phyloP scores from a whole-genome alignment of 345 rosid species.

The Corymbia maculata region DNA sequence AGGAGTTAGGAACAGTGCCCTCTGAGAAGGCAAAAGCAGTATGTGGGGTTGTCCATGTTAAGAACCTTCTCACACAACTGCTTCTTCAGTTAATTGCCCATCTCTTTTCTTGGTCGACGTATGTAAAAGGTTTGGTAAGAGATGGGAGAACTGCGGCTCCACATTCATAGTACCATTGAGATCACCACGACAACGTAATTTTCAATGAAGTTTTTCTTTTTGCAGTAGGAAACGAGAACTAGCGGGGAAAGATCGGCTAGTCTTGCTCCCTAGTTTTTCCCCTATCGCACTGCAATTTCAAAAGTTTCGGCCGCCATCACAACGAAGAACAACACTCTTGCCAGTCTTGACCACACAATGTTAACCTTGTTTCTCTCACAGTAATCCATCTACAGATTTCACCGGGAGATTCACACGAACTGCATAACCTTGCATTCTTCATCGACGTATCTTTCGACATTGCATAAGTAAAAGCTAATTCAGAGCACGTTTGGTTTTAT shows the following conservation, averaged over 20 bases:
- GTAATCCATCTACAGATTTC: not conserved
- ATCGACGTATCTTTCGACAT: not conserved
- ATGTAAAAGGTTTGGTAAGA: not conserved
- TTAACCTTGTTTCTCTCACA: not conserved
- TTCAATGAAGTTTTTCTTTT: not conserved
- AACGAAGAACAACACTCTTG: not conserved
- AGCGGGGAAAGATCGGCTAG: not conserved
- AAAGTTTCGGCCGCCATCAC: not conserved
- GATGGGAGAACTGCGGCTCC: not conserved
- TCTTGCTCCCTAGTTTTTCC: not conserved
- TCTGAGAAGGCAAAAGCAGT: not conserved
- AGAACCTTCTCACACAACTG: not conserved
- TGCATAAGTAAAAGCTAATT: not conserved
- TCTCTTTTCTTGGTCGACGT: not conserved
- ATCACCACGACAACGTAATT: not conserved
- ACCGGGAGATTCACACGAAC: not conserved
- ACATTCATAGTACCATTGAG: not conserved
- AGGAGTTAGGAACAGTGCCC: not conserved
- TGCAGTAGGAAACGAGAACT: not conserved
- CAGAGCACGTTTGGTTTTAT: not conserved
- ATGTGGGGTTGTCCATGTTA: not conserved
- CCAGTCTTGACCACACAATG: not conserved
- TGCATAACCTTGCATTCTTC: not conserved
- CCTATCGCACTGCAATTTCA: not conserved
- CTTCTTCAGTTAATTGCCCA: not conserved